phyloP scores from a whole-genome alignment of 2,329 filamentous ascomycete species.

The Periconia sp. region DNA sequence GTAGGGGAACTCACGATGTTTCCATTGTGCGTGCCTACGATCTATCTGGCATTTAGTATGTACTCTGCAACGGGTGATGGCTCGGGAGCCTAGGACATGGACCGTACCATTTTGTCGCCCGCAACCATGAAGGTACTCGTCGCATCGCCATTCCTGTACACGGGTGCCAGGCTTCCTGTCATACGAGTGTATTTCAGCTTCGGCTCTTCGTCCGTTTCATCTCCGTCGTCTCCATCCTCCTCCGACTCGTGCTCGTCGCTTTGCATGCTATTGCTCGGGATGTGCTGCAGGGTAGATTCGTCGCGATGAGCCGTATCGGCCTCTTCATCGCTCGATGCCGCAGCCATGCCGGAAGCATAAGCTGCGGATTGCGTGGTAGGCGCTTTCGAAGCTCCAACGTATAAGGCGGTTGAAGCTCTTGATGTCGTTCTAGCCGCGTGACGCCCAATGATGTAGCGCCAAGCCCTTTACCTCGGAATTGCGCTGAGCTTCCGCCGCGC shows the following conservation, averaged over 20 bases:
- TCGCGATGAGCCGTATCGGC: slow-evolving; percentile 50
- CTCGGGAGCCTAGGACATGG: slow-evolving; percentile 19
- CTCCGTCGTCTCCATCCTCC: slow-evolving; percentile 65
- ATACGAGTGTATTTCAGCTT: slow-evolving; percentile 90
- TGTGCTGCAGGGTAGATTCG: slow-evolving; percentile 18
- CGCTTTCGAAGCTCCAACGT: slow-evolving; percentile 24
- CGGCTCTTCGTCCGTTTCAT: slow-evolving; percentile 92
- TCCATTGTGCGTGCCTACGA: slow-evolving; percentile 93
- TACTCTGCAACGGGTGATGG: slow-evolving; percentile 69
- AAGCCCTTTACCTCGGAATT: slow-evolving; percentile 21
- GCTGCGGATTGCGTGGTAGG: slow-evolving; percentile 31
- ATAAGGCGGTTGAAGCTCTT: slow-evolving; percentile 30
- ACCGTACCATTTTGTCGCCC: slow-evolving; percentile 91
- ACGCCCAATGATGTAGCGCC: slow-evolving; percentile 37
- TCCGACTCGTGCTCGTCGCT: slow-evolving; percentile 32
- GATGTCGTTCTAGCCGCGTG: slow-evolving; percentile 24
- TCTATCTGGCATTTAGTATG: slow-evolving; percentile 58
- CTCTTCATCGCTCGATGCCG: slow-evolving; percentile 39
- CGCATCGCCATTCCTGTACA: slow-evolving; percentile 95
- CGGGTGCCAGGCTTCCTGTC: slow-evolving; percentile 76
- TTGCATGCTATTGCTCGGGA: slow-evolving; percentile 28
- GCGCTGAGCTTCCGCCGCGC: slow-evolving; percentile 3
- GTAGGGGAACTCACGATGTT: slow-evolving; percentile 75
- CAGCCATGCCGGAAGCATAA: slow-evolving; percentile 51
- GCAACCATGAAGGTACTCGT: slow-evolving; percentile 89